Percentiles rank a stretch among this genome's conserved stretches.
Evolutionary conservation across 805 yeast genomes (phyloP).

Genomic region (Yamadazyma takamatsuzukensis): DNA sequence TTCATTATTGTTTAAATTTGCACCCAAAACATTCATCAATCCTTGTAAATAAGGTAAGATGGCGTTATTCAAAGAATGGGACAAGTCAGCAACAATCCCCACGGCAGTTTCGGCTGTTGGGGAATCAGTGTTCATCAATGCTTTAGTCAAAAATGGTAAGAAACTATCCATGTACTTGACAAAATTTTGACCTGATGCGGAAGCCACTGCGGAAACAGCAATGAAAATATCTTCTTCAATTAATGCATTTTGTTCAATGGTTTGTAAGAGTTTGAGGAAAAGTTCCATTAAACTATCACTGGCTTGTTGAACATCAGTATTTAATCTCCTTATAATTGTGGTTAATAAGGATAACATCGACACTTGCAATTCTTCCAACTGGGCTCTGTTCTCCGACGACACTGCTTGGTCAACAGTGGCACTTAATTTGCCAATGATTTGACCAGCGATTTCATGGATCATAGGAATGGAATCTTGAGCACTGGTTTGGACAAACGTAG

Average conservation of each 20-base stretch:
- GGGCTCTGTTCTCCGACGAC: slow-evolving; percentile 66
- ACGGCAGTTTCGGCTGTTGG: slow-evolving; percentile 87
- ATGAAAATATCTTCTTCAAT: slow-evolving; percentile 94
- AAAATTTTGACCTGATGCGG: slow-evolving; percentile 70
- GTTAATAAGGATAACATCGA: slow-evolving; percentile 77
- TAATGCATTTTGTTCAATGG: slow-evolving; percentile 59
- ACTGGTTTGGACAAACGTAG: slow-evolving; percentile 74
- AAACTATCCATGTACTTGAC: slow-evolving; percentile 75
- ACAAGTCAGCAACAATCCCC: slow-evolving; percentile 91
- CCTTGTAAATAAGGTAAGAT: slow-evolving; percentile 74
- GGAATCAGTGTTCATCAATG: slow-evolving; percentile 77
- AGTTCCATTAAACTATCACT: slow-evolving; percentile 84
- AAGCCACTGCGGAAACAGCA: slow-evolving; percentile 86
- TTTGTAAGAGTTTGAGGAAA: slow-evolving; percentile 63
- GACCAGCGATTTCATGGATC: slow-evolving; percentile 71
- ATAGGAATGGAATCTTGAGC: slow-evolving; percentile 65
- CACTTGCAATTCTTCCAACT: slow-evolving; percentile 85
- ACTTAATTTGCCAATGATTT: slow-evolving; percentile 68
- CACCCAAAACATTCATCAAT: slow-evolving; percentile 80
- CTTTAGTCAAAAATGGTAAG: slow-evolving; percentile 75
- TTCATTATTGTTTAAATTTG: slow-evolving; percentile 59
- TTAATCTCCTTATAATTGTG: slow-evolving; percentile 78
- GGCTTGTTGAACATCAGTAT: slow-evolving; percentile 57
- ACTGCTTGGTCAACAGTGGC: slow-evolving; percentile 57
- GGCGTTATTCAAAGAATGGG: slow-evolving; percentile 77